Evolutionary conservation across 140 eudicot species (phyloP).

Genomic region (Bidens hawaiensis): DNA sequence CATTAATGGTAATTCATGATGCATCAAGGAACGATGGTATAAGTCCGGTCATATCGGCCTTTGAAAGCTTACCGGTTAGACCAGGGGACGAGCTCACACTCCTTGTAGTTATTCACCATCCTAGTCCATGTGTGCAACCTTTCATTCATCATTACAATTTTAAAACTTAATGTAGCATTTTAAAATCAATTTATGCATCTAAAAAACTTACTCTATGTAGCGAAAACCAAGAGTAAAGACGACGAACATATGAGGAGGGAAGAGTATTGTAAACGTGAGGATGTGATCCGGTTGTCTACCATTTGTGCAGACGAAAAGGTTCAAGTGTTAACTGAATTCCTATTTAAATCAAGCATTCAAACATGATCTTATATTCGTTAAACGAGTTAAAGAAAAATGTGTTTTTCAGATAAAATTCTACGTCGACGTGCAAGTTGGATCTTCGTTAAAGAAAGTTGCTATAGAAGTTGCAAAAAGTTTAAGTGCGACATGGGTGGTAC

Average conservation of each 20-base stretch:
- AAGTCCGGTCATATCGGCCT: constrained; percentile 38
- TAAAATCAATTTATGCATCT: too few species aligned
- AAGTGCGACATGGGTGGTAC: constrained; percentile 56
- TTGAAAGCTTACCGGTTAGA: constrained; percentile 27
- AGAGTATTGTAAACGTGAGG: constrained; percentile 34
- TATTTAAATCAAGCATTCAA: constrained; percentile 3
- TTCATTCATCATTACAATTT: constrained; percentile 18
- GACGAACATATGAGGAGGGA: constrained; percentile 43
- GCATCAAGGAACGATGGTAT: constrained; percentile 48
- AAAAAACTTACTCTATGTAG: constrained; percentile 16
- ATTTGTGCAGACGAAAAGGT: constrained; percentile 43
- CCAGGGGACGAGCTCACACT: constrained; percentile 56
- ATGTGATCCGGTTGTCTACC: constrained; percentile 25
- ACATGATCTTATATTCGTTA: not conserved
- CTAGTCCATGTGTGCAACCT: constrained; percentile 46
- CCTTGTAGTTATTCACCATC: constrained; percentile 50
- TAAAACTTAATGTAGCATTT: constrained; percentile 21
- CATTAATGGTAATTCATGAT: constrained; percentile 53
- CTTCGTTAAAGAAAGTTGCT: constrained; percentile 46
- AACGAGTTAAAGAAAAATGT: not conserved
- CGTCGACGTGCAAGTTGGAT: constrained; percentile 36
- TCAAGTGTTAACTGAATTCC: not conserved
- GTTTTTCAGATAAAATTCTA: constrained; percentile 36
- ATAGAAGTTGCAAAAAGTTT: constrained; percentile 32
- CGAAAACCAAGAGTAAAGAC: constrained; percentile 34